Conservation (phyloP, 140 eudicot species). For the Cichorium intybus region DNA sequence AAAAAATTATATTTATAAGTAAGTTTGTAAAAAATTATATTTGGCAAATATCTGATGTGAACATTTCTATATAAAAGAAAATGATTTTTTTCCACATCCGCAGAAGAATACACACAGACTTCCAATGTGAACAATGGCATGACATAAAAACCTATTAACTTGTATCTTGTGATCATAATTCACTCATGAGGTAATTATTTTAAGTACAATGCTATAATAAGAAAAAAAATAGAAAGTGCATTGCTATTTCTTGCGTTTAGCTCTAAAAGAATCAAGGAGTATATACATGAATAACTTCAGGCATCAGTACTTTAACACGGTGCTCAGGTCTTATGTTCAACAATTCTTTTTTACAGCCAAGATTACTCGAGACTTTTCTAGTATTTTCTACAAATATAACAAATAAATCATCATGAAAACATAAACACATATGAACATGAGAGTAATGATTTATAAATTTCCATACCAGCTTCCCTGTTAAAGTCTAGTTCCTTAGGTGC, state of each 20-base stretch:
- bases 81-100: background rate
- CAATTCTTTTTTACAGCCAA: conserved; percentile 50
- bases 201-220: background rate
- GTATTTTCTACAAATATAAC: conserved; percentile 62
- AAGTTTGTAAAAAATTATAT: too few species aligned
- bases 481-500: conserved; percentile 92
- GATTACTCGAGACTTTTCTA: conserved; percentile 66
- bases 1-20: too few species aligned
- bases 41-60: background rate
- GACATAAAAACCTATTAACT: background rate
- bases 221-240: background rate
- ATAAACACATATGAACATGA: background rate
- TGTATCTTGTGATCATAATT: background rate
- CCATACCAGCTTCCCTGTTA: conserved; percentile 83
- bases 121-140: background rate
- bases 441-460: conserved; percentile 1
- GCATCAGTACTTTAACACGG: conserved; percentile 72
- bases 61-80: background rate
- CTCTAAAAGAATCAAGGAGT: background rate
- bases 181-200: background rate
- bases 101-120: background rate
- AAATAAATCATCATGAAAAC: conserved; percentile 8
- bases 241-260: background rate
- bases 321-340: conserved; percentile 41
- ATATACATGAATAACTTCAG: conserved; percentile 88